These are phyloP conservation scores for Cytospora paraplurivora DNA, from an alignment of 2,329 filamentous ascomycete species.

Conservation along the genomic window DNA sequence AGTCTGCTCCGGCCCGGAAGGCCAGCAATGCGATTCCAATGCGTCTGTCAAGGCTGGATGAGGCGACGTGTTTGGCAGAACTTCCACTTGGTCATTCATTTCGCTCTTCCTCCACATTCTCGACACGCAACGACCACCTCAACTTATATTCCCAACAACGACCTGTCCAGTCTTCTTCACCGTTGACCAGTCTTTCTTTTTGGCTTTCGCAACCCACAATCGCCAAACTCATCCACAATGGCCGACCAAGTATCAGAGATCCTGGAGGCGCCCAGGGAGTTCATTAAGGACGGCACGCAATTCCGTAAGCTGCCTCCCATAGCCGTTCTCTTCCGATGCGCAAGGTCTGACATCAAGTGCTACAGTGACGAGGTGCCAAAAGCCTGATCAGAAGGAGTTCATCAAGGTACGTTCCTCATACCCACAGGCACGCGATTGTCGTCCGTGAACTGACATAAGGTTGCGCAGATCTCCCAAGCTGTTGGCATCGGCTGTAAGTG, in stretches of 20 bases:
- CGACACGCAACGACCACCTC: conserved; percentile 1
- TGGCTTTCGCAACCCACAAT: background rate
- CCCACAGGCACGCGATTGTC: conserved; percentile 29
- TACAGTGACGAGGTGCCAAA: conserved; percentile 29
- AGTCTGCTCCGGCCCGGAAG: conserved; percentile 24
- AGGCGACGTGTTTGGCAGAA: conserved; percentile 28
- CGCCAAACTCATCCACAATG: conserved; percentile 45
- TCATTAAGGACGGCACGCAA: conserved; percentile 63
- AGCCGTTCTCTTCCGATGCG: conserved; percentile 46
- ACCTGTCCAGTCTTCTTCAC: background rate
- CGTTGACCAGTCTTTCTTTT: conserved; percentile 12
- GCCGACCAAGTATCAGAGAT: conserved; percentile 71
- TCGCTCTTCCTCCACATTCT: conserved; percentile 15
- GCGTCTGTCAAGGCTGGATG: conserved; percentile 7
- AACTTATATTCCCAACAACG: background rate
- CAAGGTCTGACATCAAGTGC: conserved; percentile 32
- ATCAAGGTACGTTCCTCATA: conserved; percentile 46
- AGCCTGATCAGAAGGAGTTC: conserved; percentile 57
- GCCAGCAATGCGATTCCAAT: conserved; percentile 27
- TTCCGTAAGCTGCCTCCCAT: conserved; percentile 51
- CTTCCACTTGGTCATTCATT: conserved; percentile 4
- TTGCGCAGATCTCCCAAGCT: conserved; percentile 47
- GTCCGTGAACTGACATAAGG: conserved; percentile 30
- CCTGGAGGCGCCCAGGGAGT: conserved; percentile 68
- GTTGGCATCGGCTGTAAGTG: conserved; percentile 61